These are phyloP conservation scores for Sambucus nigra DNA, from an alignment of 129 eudicot genomes.

Conservation along the genomic window DNA sequence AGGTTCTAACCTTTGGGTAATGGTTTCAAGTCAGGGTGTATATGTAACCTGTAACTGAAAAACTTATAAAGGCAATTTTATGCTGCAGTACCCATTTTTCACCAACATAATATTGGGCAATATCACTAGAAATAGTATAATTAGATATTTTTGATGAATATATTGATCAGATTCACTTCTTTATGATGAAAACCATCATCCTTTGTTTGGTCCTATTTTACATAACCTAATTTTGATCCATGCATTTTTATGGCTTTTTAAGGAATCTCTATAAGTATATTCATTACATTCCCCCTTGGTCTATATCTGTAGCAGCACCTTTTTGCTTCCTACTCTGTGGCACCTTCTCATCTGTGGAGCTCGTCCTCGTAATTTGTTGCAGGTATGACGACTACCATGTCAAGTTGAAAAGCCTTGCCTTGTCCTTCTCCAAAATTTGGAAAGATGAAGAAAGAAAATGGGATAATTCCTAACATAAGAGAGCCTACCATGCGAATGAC, in stretches of 20 bases:
- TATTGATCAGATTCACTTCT: too few species aligned
- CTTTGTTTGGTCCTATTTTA: background rate
- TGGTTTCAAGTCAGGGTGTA: too few species aligned
- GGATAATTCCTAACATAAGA: constrained; percentile 19
- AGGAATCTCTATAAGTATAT: background rate
- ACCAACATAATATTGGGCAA: too few species aligned
- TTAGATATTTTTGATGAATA: too few species aligned
- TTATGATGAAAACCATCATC: too few species aligned
- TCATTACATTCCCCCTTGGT: background rate
- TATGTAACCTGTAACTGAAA: too few species aligned
- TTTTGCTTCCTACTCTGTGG: too few species aligned
- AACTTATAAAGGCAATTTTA: too few species aligned
- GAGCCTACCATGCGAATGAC: constrained; percentile 47
- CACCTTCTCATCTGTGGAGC: background rate
- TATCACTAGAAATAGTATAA: too few species aligned
- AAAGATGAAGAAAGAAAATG: constrained; percentile 34
- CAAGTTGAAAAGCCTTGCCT: constrained; percentile 12
- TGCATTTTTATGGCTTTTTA: background rate
- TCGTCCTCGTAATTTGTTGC: constrained; percentile 5
- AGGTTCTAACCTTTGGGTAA: too few species aligned
- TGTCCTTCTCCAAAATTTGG: constrained; percentile 14
- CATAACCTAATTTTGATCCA: background rate
- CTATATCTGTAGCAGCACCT: too few species aligned
- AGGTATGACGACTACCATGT: constrained; percentile 23
- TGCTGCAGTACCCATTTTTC: too few species aligned